Base-by-base conservation (phyloP, 2,329 filamentous ascomycete genomes). In the Phyllosticta citriasiana region DNA sequence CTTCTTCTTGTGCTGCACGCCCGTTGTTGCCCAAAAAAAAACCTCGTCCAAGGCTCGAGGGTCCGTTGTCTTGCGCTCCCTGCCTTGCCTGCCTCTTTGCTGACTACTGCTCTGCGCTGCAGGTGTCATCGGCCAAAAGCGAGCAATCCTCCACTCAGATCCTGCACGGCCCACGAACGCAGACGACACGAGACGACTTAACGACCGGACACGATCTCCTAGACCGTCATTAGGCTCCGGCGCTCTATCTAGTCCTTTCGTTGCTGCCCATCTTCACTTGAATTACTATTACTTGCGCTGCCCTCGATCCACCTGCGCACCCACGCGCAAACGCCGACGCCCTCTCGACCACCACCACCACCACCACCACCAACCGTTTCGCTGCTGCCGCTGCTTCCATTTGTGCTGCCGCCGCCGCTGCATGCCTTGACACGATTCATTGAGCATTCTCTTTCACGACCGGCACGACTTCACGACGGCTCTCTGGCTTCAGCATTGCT, bases 381-480 rank as follows among this genome's bases (percentile, higher is more conserved):
- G 27, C 9, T 30, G 19, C 19, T 30, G 27, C 27, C 26, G 53
- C 10, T 33, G 53, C 53, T 19, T 8, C 53, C 12, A 26, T 22
- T 33, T 16, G 24, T 55, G 24, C 53, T 9, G 53, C 53, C 53
- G 53, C 53, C 55, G 60, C 56, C 56, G 60, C 59, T 61, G 59
- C 60, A 57, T 61, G 59, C 53, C 59, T 57, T 61, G 59, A 59
- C 47, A 53, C 59, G 63, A 63, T 57, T 54, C 63, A 64, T 72
- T 70, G 70, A 73, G 68, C 69, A 64, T 67, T 16, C 67, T 68
- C 63, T 67, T 70, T 73, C 62, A 74, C 72, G 72, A 74, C 69
- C 67, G 69, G 71, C 67, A 74, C 72, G 72, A 74, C 69, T 57
- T 74, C 64, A 74, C 72, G 72, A 74, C 70, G 68, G 68, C 71